These are phyloP conservation scores for Microascus cirrosus DNA, from an alignment of 2,329 filamentous ascomycete species.

Conservation along the genomic window DNA sequence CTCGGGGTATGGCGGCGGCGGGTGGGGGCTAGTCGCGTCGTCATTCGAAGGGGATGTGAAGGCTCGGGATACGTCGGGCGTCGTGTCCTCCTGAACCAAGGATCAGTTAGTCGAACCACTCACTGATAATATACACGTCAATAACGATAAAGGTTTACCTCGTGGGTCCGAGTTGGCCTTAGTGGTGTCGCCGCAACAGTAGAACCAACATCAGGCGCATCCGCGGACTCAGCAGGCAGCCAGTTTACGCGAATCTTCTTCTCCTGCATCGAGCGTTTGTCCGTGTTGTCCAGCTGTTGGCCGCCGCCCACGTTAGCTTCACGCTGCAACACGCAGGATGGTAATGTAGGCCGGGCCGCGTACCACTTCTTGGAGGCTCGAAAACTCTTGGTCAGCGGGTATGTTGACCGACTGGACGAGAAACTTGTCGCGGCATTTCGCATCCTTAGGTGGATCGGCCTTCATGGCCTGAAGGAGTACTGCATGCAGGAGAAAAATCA, in stretches of 20 bases:
- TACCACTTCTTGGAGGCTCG: conserved; percentile 30
- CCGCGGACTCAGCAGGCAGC: conserved; percentile 33
- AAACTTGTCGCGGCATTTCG: conserved; percentile 95
- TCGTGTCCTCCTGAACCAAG: conserved; percentile 19
- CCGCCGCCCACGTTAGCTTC: background rate
- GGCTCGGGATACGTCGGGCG: conserved; percentile 30
- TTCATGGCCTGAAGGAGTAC: conserved; percentile 98
- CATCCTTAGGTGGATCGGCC: conserved; percentile 74
- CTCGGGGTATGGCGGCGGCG: conserved; percentile 21
- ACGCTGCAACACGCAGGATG: background rate
- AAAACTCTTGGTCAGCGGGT: conserved; percentile 71
- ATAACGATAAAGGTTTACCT: conserved; percentile 20
- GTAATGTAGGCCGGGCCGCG: background rate
- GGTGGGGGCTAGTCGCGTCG: conserved; percentile 17
- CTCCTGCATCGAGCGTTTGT: conserved; percentile 74
- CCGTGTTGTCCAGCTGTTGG: conserved; percentile 62
- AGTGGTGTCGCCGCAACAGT: conserved; percentile 24
- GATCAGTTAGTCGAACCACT: background rate
- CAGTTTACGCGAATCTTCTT: conserved; percentile 92
- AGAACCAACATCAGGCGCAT: conserved; percentile 3
- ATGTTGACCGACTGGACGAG: conserved; percentile 87
- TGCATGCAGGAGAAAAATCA: conserved; percentile 19
- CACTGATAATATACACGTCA: background rate
- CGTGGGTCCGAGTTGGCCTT: conserved; percentile 26
- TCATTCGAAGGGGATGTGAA: conserved; percentile 31